Conservation (phyloP, 2,329 filamentous ascomycete genomes). For the Ustilaginoidea virens region DNA sequence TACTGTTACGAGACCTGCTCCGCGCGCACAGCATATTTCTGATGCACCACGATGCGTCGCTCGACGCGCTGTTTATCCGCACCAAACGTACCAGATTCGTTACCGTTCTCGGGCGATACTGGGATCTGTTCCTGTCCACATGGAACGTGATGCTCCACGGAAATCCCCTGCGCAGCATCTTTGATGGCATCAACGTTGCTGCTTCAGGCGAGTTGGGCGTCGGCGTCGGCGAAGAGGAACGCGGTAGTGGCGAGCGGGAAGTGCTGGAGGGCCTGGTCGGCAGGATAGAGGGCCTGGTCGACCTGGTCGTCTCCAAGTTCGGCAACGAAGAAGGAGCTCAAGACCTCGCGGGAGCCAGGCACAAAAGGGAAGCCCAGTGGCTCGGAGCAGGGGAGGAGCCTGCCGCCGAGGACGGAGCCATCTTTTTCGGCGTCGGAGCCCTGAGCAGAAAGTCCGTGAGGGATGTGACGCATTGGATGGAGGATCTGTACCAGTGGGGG, state of each 20-base stretch:
- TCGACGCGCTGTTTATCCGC: constrained; percentile 53
- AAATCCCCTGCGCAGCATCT: constrained; percentile 68
- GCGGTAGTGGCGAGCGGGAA: constrained; percentile 83
- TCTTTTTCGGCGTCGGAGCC: constrained; percentile 70
- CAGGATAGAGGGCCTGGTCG: constrained; percentile 69
- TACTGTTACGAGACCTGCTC: constrained; percentile 67
- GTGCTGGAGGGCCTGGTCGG: constrained; percentile 79
- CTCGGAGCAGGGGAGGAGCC: constrained; percentile 56
- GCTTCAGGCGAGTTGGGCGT: constrained; percentile 83
- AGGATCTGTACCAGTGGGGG: constrained; percentile 73
- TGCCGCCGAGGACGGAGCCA: constrained; percentile 60
- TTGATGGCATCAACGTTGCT: constrained; percentile 73
- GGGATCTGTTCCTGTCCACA: constrained; percentile 51
- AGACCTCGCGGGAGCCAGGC: constrained; percentile 6
- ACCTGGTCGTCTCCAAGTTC: constrained; percentile 78
- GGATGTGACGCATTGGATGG: constrained; percentile 71
- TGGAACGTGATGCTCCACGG: constrained; percentile 90
- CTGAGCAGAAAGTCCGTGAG: constrained; percentile 56
- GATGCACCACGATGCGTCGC: constrained; percentile 67
- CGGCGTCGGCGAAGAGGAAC: constrained; percentile 89
- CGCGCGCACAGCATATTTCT: constrained; percentile 75
- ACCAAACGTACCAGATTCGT: constrained; percentile 54
- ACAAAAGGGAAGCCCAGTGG: constrained; percentile 35
- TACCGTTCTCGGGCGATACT: constrained; percentile 60
- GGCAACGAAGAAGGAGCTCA: constrained; percentile 29